These are phyloP conservation scores for Neurospora sp. DNA, from an alignment of 495 filamentous ascomycete species.

Conservation along the genomic window DNA sequence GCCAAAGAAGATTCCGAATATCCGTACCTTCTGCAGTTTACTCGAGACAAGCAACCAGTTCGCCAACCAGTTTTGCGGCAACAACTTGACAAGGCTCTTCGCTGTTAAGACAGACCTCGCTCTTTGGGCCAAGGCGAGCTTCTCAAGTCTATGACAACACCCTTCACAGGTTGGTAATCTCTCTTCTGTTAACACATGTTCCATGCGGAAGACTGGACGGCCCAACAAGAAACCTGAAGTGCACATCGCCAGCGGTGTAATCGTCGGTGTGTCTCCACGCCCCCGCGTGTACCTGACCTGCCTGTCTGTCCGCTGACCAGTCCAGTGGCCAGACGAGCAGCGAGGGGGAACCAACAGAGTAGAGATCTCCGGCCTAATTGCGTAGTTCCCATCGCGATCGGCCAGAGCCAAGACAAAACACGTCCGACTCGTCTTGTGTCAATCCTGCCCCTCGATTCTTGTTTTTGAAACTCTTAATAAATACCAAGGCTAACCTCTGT, in stretches of 20 bases:
- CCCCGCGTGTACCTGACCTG: neutral
- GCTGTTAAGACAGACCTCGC: neutral
- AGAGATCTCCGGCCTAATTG: neutral
- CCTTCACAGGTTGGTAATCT: neutral
- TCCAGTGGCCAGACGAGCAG: neutral
- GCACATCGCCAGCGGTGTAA: neutral
- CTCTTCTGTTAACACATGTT: neutral
- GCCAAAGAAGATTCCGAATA: neutral
- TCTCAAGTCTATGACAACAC: neutral
- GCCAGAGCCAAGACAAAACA: neutral
- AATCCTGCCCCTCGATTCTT: neutral
- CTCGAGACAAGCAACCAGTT: neutral
- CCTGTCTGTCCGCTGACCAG: neutral
- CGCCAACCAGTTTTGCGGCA: neutral
- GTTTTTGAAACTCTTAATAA: neutral
- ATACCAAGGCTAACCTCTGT: neutral
- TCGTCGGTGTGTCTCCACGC: neutral
- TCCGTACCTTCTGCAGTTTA: neutral
- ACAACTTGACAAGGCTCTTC: neutral
- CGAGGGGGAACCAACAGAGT: neutral
- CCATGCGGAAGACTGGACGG: neutral
- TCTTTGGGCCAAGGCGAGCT: neutral
- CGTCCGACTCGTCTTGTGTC: neutral
- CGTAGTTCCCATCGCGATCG: neutral
- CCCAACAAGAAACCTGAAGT: neutral